Percentiles rank a stretch among this genome's conserved stretches.
These are phyloP conservation scores for Rhizopus sp. DNA, from an alignment of 371 early-diverging fungal genomes.

Conservation along the genomic window DNA sequence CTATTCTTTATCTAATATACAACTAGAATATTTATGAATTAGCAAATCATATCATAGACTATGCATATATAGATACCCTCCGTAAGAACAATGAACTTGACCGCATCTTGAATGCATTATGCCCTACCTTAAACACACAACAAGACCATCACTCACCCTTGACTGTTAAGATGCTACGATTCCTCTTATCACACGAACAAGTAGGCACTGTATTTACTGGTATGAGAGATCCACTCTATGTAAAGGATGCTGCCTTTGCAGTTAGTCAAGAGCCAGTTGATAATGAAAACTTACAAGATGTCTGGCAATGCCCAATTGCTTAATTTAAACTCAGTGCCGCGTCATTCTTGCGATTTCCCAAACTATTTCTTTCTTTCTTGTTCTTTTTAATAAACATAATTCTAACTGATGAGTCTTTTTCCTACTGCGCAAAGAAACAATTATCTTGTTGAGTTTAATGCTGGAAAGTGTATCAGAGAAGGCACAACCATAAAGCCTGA, in stretches of 20 bases:
- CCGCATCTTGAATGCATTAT: slow-evolving; percentile 58
- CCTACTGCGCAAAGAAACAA: slow-evolving; percentile 15
- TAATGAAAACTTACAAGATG: slow-evolving; percentile 29
- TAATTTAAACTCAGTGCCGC: slow-evolving; percentile 3
- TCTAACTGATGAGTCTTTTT: slow-evolving; percentile 25
- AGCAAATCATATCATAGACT: slow-evolving; percentile 46
- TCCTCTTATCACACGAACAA: slow-evolving; percentile 49
- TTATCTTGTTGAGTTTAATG: slow-evolving; percentile 68
- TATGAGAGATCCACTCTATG: slow-evolving; percentile 66
- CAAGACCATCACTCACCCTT: slow-evolving; percentile 51
- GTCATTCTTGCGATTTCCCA: background rate
- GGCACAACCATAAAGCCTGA: slow-evolving; percentile 73
- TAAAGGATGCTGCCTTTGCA: slow-evolving; percentile 58
- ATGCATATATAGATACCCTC: slow-evolving; percentile 58
- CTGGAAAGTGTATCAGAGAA: slow-evolving; percentile 75
- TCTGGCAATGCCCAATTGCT: slow-evolving; percentile 38
- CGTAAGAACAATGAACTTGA: slow-evolving; percentile 70
- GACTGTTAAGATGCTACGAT: slow-evolving; percentile 54
- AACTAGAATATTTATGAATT: slow-evolving; percentile 14
- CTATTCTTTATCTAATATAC: background rate
- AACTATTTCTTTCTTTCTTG: background rate
- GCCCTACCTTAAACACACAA: slow-evolving; percentile 39
- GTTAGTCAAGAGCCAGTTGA: slow-evolving; percentile 19
- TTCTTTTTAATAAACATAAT: slow-evolving; percentile 10
- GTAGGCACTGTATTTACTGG: slow-evolving; percentile 76